Percentiles rank a stretch among this genome's conserved stretches.
Evolutionary conservation across 2,329 filamentous ascomycete genomes (phyloP).

Genomic region (Westerdykella ornata): DNA sequence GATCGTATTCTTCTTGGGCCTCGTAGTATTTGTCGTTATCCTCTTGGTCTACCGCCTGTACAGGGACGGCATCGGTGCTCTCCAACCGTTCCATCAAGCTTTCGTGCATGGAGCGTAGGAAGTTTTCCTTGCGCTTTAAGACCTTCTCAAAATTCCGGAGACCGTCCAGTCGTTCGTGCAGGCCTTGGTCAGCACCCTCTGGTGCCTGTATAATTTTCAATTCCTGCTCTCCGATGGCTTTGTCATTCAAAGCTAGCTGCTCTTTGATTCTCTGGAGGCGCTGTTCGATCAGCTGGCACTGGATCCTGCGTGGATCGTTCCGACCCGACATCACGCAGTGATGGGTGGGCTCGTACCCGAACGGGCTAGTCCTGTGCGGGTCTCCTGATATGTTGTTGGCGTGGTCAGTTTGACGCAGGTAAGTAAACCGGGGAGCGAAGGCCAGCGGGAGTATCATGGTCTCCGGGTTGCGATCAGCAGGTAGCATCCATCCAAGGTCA

Average conservation of each 20-base stretch:
- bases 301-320: slow-evolving; percentile 75
- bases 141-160: slow-evolving; percentile 53
- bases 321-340: slow-evolving; percentile 79
- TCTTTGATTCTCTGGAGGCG: slow-evolving; percentile 70
- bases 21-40: slow-evolving; percentile 43
- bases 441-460: slow-evolving; percentile 91
- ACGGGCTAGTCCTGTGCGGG: slow-evolving; percentile 74
- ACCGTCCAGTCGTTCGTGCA: slow-evolving; percentile 50
- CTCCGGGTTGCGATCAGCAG: slow-evolving; percentile 80
- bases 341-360: slow-evolving; percentile 89
- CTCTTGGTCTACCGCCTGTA: slow-evolving; percentile 40
- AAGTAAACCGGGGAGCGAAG: slow-evolving; percentile 90
- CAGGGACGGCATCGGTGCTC: slow-evolving; percentile 50
- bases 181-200: slow-evolving; percentile 47
- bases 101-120: slow-evolving; percentile 53
- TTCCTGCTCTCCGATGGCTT: slow-evolving; percentile 68
- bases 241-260: slow-evolving; percentile 69
- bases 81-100: slow-evolving; percentile 51
- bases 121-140: slow-evolving; percentile 52
- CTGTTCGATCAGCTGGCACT: slow-evolving; percentile 75
- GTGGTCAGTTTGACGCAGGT: slow-evolving; percentile 95
- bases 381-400: slow-evolving; percentile 72
- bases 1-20: slow-evolving; percentile 49
- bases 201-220: slow-evolving; percentile 52
- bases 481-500: slow-evolving; percentile 92